A percentile compares a stretch with the other conserved stretches of the same genome.
These are phyloP conservation scores for Sordariomycetes sp. DNA, from an alignment of 2,329 filamentous ascomycete genomes.

Conservation along the genomic window DNA sequence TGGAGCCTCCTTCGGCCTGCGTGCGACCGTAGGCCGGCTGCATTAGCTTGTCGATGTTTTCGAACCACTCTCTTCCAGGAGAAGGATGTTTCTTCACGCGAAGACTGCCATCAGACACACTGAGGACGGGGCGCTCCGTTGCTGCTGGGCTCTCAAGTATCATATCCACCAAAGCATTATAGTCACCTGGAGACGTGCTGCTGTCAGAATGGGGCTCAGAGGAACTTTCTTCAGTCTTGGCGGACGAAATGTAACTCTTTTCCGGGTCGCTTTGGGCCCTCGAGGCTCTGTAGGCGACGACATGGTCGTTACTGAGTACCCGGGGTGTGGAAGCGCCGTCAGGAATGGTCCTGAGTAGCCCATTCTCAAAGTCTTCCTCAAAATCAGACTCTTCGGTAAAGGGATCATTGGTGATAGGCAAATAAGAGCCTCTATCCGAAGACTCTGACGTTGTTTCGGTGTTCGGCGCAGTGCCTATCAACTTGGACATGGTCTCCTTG, in stretches of 20 bases:
- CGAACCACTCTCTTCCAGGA: constrained; percentile 29
- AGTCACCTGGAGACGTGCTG: no score
- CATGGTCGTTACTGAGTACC: no score
- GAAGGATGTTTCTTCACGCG: constrained; percentile 34
- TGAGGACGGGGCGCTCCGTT: no score
- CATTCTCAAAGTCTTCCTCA: constrained; percentile 25
- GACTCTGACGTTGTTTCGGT: neutral
- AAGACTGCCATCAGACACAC: constrained; percentile 2
- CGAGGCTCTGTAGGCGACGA: no score
- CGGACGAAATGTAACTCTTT: no score
- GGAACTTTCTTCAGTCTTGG: no score
- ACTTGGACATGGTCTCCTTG: neutral
- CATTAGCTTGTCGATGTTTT: constrained; percentile 25
- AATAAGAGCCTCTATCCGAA: neutral
- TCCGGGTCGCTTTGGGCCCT: no score
- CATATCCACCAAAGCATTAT: no score
- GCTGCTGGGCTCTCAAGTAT: no score
- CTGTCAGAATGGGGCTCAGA: neutral
- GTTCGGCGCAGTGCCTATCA: neutral
- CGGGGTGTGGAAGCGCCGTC: constrained; percentile 29
- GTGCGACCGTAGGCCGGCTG: constrained; percentile 18
- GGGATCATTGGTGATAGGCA: neutral
- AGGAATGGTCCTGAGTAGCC: constrained; percentile 24
- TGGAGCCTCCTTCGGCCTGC: constrained; percentile 6
- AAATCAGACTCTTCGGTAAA: constrained; percentile 29